These are phyloP conservation scores for Lentinula detonsa DNA, from an alignment of 768 basidiomycete genomes.

Conservation along the genomic window DNA sequence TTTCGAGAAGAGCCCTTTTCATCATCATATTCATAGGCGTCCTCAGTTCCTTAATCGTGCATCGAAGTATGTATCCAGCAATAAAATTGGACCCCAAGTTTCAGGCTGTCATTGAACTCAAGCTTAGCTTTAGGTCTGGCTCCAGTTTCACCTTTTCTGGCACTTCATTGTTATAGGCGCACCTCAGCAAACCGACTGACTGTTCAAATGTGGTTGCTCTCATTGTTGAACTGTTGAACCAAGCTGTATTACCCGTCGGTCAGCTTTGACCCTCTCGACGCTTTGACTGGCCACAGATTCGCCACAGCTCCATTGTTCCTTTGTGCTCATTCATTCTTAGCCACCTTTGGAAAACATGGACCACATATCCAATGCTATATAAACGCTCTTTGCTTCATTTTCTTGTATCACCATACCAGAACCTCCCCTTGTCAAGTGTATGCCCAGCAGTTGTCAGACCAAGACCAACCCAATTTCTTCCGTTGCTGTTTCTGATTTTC, in stretches of 20 bases:
- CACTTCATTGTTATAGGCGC: neutral
- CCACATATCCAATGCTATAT: neutral
- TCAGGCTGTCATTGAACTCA: neutral
- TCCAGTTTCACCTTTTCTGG: no score
- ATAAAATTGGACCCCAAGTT: neutral
- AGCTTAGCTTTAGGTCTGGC: no score
- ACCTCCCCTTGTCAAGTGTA: neutral
- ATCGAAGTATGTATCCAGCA: neutral
- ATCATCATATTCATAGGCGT: neutral
- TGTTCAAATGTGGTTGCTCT: no score
- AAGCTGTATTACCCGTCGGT: no score
- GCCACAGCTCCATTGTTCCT: neutral
- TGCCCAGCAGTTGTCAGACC: neutral
- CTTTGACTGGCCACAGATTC: neutral
- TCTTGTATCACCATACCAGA: neutral
- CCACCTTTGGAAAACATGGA: neutral
- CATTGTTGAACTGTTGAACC: no score
- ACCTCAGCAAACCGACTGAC: no score
- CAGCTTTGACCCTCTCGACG: neutral
- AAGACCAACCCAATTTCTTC: neutral
- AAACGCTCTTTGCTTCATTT: neutral
- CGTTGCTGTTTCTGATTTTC: neutral
- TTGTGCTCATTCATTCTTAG: neutral
- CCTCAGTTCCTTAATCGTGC: neutral
- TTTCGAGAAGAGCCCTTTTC: neutral